Percentiles rank a stretch among this genome's conserved stretches.
phyloP scores from a whole-genome alignment of 148 eudicot species.

The Amaranthus cruentus region DNA sequence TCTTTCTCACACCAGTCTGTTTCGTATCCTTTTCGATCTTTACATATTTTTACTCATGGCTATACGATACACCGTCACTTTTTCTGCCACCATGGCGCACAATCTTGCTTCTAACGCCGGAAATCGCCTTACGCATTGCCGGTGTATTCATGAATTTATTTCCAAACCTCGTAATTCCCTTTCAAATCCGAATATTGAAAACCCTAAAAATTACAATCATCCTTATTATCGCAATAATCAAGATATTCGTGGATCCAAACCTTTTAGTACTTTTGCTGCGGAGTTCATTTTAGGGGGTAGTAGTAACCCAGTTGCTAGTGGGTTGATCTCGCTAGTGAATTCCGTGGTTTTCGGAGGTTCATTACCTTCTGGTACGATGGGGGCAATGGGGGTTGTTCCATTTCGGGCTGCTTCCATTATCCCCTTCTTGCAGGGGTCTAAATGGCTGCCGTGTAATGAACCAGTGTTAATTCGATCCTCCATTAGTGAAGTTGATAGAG shows the following conservation, averaged over 20 bases:
- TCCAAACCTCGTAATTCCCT: constrained; percentile 26
- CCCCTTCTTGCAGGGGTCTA: constrained; percentile 55
- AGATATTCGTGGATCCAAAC: constrained; percentile 27
- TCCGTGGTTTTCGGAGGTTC: constrained; percentile 26
- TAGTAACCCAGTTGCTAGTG: constrained; percentile 35
- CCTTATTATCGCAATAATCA: not conserved
- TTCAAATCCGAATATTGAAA: constrained; percentile 28
- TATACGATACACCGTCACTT: constrained; percentile 58
- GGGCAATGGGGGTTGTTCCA: constrained; percentile 45
- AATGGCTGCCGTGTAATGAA: constrained; percentile 70
- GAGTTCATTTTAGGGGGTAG: constrained; percentile 32
- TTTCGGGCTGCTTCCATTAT: constrained; percentile 43
- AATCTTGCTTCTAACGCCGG: constrained; percentile 46
- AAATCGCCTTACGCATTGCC: constrained; percentile 31
- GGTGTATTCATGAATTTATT: constrained; percentile 43
- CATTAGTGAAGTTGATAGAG: constrained; percentile 38
- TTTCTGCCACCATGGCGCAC: constrained; percentile 60
- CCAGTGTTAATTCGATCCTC: constrained; percentile 22
- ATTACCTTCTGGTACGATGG: constrained; percentile 10
- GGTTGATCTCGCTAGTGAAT: constrained; percentile 45
- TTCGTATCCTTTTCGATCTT: constrained; percentile 29
- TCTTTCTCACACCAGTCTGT: constrained; percentile 29
- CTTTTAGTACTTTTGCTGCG: constrained; percentile 36
- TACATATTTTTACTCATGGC: constrained; percentile 48
- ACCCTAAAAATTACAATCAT: constrained; percentile 2